Evolutionary conservation across 1,139 yeast species (phyloP), one percentile per base, ranked within the genome.

Genomic region (Geotrichum cucujoidarum): DNA sequence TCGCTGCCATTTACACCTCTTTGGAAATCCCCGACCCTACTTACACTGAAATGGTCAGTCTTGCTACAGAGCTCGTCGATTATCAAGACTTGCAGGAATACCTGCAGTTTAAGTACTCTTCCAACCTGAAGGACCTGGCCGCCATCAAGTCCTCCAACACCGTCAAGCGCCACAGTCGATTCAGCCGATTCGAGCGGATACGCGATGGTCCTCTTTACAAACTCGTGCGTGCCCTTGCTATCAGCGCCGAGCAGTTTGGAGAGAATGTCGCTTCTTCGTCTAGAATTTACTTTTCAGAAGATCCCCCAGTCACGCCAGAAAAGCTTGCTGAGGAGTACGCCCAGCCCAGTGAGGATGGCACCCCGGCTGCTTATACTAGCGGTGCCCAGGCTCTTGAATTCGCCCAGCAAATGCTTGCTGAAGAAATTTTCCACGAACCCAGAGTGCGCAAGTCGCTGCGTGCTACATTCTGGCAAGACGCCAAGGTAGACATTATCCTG

Each of bases 51-150:
- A 66, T 69, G 45, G 72, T 83, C 42, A 70, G 66, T 22, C 67
- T 73, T n/a, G 80, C 87, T 38, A 78, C 75, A 46, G 72, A 82
- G 2, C 77, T 87, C 68, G 84, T 86, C 2, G 95, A 88, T 50
- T 76, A 85, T 49, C 97, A 90, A 66, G 99, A 92, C 68, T 70
- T 89, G 40, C 81, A 83, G 61, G 96, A 90, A 55, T 90, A 84
- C 63, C 65, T 92, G 48, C 84, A 82, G 59, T 94, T 90, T 70
- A 78, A 79, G 1, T 89, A 87, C 63, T 80, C 95, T 11, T 72
- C 76, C n/a, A 80, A 84, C 58, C 72, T 90, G 47, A 79, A 80
- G 57, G 80, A 77, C 33, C 40, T 42, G 17, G 49, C 53, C 10
- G 55, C 50, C n/a, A 42, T 31, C 22, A 54, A 54, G 43, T 49